Percentiles rank a stretch among this genome's conserved stretches.
These are phyloP conservation scores for Pyrus pyrifolia DNA, from an alignment of 306 rosid species.

Conservation along the genomic window DNA sequence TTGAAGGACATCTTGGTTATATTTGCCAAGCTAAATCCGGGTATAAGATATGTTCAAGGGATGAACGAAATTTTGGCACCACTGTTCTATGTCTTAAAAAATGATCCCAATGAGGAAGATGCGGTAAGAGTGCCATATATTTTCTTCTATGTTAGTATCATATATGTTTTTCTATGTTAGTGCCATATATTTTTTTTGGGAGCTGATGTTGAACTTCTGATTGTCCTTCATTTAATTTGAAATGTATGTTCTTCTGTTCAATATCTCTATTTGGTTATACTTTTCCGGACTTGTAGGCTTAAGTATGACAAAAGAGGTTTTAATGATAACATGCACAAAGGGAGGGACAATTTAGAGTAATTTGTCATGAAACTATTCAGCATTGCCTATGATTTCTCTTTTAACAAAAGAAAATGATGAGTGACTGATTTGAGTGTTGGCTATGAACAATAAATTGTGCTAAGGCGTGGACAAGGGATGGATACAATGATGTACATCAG, in stretches of 20 bases:
- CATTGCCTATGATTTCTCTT: not conserved
- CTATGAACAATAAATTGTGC: not conserved
- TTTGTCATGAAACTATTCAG: not conserved
- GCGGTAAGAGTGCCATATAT: slow-evolving; percentile 47
- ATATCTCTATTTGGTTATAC: not conserved
- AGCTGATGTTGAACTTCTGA: not conserved
- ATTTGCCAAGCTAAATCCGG: slow-evolving; percentile 95
- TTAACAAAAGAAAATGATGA: not conserved
- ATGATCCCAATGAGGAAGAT: slow-evolving; percentile 85
- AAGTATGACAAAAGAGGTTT: not conserved
- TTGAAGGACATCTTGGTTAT: slow-evolving; percentile 71
- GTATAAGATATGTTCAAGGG: slow-evolving; percentile 97
- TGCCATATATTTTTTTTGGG: not conserved
- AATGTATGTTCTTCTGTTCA: not conserved
- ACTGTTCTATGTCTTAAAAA: slow-evolving; percentile 74
- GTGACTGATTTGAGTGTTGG: not conserved
- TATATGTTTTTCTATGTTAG: slow-evolving; percentile 1
- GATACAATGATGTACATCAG: not conserved
- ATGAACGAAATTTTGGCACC: slow-evolving; percentile 99
- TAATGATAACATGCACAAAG: not conserved
- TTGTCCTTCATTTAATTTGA: not conserved
- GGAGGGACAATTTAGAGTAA: not conserved
- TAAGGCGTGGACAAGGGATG: not conserved
- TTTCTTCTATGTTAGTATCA: not conserved
- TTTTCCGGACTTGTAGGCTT: not conserved